phyloP scores from a whole-genome alignment of 495 filamentous ascomycete species.

The Daldinia vernicosa region DNA sequence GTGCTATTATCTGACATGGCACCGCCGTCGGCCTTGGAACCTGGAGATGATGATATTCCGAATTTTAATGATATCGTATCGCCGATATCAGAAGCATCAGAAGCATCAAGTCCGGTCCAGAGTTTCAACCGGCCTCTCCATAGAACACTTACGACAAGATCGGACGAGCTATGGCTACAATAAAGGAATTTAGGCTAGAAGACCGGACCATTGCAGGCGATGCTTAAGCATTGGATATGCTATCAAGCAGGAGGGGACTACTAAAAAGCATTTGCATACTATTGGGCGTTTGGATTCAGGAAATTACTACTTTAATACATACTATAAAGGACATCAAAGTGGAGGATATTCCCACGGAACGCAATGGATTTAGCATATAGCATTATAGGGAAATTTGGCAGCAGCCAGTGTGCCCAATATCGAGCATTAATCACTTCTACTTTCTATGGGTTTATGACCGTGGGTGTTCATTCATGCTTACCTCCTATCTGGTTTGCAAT shows the following conservation, averaged over 20 bases:
- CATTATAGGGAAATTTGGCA: conserved; percentile 1
- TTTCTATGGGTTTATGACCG: background rate
- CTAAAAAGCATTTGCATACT: conserved; percentile 25
- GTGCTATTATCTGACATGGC: conserved; percentile 32
- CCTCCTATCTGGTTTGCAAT: no score
- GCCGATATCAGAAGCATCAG: conserved; percentile 35
- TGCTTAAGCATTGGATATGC: background rate
- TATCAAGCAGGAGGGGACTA: background rate
- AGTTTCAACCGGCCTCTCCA: conserved; percentile 24
- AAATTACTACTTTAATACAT: conserved; percentile 9
- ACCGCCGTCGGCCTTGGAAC: conserved; percentile 25
- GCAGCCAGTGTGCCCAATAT: background rate
- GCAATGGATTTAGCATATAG: conserved; percentile 19
- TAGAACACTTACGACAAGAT: conserved; percentile 36
- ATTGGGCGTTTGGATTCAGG: conserved; percentile 22
- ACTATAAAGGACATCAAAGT: background rate
- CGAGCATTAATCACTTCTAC: background rate
- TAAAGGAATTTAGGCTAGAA: background rate
- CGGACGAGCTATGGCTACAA: conserved; percentile 39
- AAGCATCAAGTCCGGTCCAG: conserved; percentile 21
- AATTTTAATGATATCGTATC: conserved; percentile 29
- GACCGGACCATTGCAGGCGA: background rate
- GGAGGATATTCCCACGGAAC: conserved; percentile 38
- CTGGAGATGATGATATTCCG: conserved; percentile 10
- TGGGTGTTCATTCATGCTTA: background rate